Evolutionary conservation across 148 eudicot species (phyloP).

Genomic region (Salicornia ramosissima): DNA sequence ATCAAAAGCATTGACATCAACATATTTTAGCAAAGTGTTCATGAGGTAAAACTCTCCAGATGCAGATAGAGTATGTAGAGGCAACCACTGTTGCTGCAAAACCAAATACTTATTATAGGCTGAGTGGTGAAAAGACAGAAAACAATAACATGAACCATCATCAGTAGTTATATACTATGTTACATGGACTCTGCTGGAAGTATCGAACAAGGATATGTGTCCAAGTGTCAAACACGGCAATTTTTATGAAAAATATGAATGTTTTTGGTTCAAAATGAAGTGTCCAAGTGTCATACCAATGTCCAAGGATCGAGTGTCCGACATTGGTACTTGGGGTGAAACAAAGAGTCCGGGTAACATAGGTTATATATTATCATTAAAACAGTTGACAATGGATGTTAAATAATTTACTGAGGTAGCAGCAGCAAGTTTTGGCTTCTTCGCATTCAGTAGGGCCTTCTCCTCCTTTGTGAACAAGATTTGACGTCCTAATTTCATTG

Average conservation of each 20-base stretch:
- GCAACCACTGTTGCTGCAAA: slow-evolving; percentile 82
- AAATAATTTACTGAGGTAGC: slow-evolving; percentile 72
- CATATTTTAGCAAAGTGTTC: slow-evolving; percentile 56
- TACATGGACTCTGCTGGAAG: no score
- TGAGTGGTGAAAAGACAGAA: background rate
- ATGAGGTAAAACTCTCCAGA: slow-evolving; percentile 85
- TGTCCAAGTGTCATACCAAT: no score
- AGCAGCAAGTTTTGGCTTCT: slow-evolving; percentile 58
- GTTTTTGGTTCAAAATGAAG: no score
- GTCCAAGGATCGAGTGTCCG: no score
- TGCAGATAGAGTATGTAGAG: slow-evolving; percentile 77
- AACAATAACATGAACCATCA: background rate
- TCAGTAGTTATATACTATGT: background rate
- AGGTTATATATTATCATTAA: no score
- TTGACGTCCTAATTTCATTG: slow-evolving; percentile 39
- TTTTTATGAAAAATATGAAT: no score
- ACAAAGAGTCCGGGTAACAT: no score
- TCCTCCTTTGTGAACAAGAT: slow-evolving; percentile 79
- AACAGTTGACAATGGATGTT: background rate
- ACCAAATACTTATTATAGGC: slow-evolving; percentile 6
- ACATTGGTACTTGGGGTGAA: no score
- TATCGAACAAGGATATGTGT: no score
- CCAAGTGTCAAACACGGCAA: no score
- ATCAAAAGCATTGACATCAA: slow-evolving; percentile 66
- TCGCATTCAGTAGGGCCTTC: slow-evolving; percentile 50